phyloP scores from a whole-genome alignment of 1,284 basidiomycete species.

The Cryptococcus maquisensis region DNA sequence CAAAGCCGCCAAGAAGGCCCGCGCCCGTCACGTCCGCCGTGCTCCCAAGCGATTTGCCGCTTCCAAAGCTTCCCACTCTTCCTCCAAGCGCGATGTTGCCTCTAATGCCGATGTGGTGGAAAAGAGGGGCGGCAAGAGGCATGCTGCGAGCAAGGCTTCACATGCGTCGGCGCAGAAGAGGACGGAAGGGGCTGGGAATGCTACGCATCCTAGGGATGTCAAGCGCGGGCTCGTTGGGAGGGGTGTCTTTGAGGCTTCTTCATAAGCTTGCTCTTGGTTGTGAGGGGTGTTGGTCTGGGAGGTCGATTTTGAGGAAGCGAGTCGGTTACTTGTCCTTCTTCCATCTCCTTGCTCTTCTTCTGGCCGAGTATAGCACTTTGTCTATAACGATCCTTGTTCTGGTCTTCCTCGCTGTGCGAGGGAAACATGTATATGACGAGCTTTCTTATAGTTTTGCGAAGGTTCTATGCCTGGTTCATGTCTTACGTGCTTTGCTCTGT shows the following conservation, averaged over 20 bases:
- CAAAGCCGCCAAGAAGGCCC: not conserved
- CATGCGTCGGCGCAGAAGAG: constrained; percentile 3
- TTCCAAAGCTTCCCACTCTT: not conserved
- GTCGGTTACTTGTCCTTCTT: too few relatives aligned
- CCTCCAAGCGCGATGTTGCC: not conserved
- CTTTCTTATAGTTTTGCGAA: too few relatives aligned
- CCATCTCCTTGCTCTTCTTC: too few relatives aligned
- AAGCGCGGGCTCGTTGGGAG: not conserved
- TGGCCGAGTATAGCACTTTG: too few relatives aligned
- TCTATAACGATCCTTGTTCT: too few relatives aligned
- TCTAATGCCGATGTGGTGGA: not conserved
- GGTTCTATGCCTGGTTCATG: too few relatives aligned
- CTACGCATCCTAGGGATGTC: constrained; percentile 5
- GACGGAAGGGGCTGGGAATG: constrained; percentile 1
- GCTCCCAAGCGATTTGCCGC: constrained; percentile 3
- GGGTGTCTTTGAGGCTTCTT: not conserved
- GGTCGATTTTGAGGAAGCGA: too few relatives aligned
- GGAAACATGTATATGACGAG: too few relatives aligned
- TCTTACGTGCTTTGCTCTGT: too few relatives aligned
- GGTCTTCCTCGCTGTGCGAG: too few relatives aligned
- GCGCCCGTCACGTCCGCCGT: not conserved
- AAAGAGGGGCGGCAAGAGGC: constrained; percentile 1
- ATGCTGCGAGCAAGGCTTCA: constrained; percentile 13
- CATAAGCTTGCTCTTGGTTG: too few relatives aligned
- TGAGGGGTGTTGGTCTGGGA: too few relatives aligned